Percentiles rank a stretch among this genome's conserved stretches.
Conservation (phyloP, 2,329 filamentous ascomycete genomes). For the Cladophialophora bantiana region DNA sequence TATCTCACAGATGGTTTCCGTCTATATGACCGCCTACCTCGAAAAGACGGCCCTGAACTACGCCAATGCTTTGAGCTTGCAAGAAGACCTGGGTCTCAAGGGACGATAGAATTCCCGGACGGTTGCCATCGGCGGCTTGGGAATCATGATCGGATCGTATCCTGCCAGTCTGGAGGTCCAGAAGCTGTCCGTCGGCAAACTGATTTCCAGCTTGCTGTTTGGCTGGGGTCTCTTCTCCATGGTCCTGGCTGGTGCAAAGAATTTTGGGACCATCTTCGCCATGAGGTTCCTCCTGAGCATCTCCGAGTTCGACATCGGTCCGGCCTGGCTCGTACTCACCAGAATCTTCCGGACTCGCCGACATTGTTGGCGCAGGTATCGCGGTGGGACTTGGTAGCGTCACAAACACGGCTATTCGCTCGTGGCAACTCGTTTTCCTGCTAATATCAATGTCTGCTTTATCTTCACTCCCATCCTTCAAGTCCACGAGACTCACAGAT, state of each 20-base stretch:
- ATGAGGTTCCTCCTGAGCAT: constrained; percentile 65
- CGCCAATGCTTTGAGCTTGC: constrained; percentile 11
- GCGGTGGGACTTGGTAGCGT: constrained; percentile 64
- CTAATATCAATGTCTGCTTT: constrained; percentile 40
- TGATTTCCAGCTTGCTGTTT: constrained; percentile 10
- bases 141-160: constrained; percentile 13
- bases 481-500: not conserved
- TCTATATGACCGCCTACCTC: constrained; percentile 41
- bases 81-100: constrained; percentile 13
- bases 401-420: constrained; percentile 4
- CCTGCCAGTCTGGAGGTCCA: constrained; percentile 16
- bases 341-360: constrained; percentile 66
- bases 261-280: constrained; percentile 57
- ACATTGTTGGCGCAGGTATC: constrained; percentile 57
- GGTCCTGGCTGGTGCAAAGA: constrained; percentile 34
- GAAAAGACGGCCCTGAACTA: constrained; percentile 46
- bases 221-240: constrained; percentile 48
- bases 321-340: constrained; percentile 66
- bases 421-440: constrained; percentile 62
- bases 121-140: constrained; percentile 25
- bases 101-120: constrained; percentile 50
- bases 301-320: constrained; percentile 66
- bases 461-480: constrained; percentile 42
- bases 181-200: constrained; percentile 13
- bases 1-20: constrained; percentile 8